phyloP scores from a whole-genome alignment of 1,284 basidiomycete species.

The Termitomyces sp. region DNA sequence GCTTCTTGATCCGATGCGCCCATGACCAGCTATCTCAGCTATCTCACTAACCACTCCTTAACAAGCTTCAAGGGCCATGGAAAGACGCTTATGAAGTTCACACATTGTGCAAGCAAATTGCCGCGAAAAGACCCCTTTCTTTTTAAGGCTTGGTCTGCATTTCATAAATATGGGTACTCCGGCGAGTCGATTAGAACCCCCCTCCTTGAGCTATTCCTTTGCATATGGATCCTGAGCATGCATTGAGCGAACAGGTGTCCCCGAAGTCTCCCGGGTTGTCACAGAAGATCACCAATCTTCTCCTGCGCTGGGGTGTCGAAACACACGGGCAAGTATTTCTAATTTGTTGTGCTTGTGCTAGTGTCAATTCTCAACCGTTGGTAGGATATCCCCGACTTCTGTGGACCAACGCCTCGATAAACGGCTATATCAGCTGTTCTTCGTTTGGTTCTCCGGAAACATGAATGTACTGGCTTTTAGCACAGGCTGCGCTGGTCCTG shows the following conservation, averaged over 20 bases:
- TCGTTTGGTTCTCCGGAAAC: slow-evolving; percentile 62
- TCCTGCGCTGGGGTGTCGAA: slow-evolving; percentile 19
- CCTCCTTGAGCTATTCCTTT: neutral
- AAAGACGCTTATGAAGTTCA: too few species aligned
- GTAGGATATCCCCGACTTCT: slow-evolving; percentile 50
- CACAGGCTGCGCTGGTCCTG: slow-evolving; percentile 55
- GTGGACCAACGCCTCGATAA: slow-evolving; percentile 43
- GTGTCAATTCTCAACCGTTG: neutral
- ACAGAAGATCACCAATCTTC: slow-evolving; percentile 12
- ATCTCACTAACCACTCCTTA: too few species aligned
- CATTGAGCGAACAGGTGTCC: neutral
- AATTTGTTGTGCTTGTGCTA: neutral
- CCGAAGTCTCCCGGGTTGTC: neutral
- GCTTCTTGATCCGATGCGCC: too few species aligned
- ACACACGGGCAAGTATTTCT: slow-evolving; percentile 17
- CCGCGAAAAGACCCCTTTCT: too few species aligned
- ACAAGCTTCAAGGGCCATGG: too few species aligned
- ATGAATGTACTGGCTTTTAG: slow-evolving; percentile 53
- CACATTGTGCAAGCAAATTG: too few species aligned
- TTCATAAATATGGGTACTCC: too few species aligned
- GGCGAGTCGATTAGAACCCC: too few species aligned
- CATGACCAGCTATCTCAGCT: too few species aligned
- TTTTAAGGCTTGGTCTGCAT: too few species aligned
- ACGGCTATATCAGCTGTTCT: slow-evolving; percentile 59
- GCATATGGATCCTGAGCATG: neutral